Base-by-base conservation (phyloP, 768 basidiomycete genomes). In the Pulveroboletus sp. region DNA sequence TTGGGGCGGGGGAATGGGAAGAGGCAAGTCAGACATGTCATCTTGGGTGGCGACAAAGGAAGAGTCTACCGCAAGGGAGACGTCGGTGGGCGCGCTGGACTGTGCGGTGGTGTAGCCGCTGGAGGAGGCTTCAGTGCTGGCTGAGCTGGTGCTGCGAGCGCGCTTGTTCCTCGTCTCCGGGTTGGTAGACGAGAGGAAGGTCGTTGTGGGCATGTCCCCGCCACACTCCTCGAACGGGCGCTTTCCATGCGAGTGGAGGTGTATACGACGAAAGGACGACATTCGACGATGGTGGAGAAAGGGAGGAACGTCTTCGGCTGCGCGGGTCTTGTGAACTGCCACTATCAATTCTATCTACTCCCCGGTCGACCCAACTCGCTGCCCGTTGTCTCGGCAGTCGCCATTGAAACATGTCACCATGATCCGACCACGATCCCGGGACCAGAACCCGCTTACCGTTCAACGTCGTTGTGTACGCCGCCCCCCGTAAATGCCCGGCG, bases 91-190 rank as follows among this genome's bases (percentile, higher is more conserved):
- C 50, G 56, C 68, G 67, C 58, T 70, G 43, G 69, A 66, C 39
- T 62, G 65, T 23, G 68, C 63, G 43, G 72, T 67, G 51, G 50
- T 59, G 53, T 63, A 64, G 14, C 68, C 61, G 13, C 73, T 74
- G 6, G 73, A 71, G 5, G 66, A 60, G 9, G 73, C 53, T 35
- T 68, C 68, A 47, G 70, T 71, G n/a, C 64, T 67, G 38, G 74
- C 73, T 29, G 73, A 77, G 51, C 74, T 77, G 29, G 74, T 76
- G 51, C 81, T 82, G 39, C 81, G 68, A 5, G 82, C 78, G 27
- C 82, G 68, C 65, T 83, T 83, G 53, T 76, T 81, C 50, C 79
- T 76, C 47, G 78, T 72, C 55, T 77, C 76, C 40, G 73, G 70
- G 57, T 69, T 69, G 44, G n/a, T n/a, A n/a, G n/a, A n/a, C n/a